phyloP scores from a whole-genome alignment of 2,329 filamentous ascomycete genomes.

The Colletotrichum echinochloae region DNA sequence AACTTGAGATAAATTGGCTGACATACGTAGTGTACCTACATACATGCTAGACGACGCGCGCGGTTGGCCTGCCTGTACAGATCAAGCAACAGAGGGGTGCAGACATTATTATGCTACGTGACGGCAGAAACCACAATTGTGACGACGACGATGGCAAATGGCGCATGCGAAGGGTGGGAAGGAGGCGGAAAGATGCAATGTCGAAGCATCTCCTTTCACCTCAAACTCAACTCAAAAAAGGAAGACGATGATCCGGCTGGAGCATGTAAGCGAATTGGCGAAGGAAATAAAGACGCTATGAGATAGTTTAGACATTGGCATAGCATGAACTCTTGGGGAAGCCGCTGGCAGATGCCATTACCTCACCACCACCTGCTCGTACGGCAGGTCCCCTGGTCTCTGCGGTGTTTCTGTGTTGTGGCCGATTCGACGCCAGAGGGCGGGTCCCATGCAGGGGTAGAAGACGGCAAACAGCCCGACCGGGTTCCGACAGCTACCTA shows the following conservation, averaged over 20 bases:
- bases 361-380: too few species aligned
- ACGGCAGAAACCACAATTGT: neutral
- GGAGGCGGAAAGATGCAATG: neutral
- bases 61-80: neutral
- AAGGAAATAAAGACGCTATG: neutral
- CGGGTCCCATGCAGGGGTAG: constrained; percentile 4
- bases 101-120: neutral
- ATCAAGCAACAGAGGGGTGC: neutral
- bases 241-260: neutral
- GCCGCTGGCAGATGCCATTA: neutral
- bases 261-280: neutral
- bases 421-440: constrained; percentile 3
- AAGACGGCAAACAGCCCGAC: neutral
- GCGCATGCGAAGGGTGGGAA: neutral
- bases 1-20: constrained; percentile 13
- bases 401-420: neutral
- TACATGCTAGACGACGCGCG: neutral
- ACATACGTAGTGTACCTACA: neutral
- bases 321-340: neutral
- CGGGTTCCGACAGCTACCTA: neutral
- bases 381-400: neutral
- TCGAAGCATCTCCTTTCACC: neutral
- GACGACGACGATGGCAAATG: neutral
- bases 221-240: constrained; percentile 1
- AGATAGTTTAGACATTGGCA: neutral